Conservation (phyloP, 768 basidiomycete genomes). For the Jaapia argillacea region DNA sequence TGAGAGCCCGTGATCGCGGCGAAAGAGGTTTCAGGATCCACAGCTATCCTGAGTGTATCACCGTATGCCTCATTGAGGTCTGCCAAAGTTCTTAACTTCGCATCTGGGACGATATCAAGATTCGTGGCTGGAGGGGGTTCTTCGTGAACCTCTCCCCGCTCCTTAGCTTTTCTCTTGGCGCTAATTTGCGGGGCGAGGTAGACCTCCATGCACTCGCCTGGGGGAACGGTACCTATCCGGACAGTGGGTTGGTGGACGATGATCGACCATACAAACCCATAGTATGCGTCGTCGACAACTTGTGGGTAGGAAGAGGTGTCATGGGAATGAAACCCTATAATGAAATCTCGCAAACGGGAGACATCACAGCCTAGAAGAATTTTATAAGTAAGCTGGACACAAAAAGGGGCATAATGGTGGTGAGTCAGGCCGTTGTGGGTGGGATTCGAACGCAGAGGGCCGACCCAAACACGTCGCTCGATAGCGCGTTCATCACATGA, state of each 20-base stretch:
- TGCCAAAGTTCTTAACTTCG: conserved; percentile 41
- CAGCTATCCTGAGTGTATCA: conserved; percentile 58
- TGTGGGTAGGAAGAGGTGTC: conserved; percentile 31
- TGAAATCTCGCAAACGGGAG: conserved; percentile 61
- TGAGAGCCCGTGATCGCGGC: conserved; percentile 80
- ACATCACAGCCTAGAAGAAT: conserved; percentile 54
- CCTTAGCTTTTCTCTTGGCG: conserved; percentile 54
- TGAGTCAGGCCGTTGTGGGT: too few relatives aligned
- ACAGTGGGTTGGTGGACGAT: conserved; percentile 69
- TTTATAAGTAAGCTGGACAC: not conserved
- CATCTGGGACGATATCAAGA: conserved; percentile 46
- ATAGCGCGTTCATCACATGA: not conserved
- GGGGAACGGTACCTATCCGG: conserved; percentile 61
- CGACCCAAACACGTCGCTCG: not conserved
- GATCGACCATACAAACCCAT: conserved; percentile 74
- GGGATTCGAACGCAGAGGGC: not conserved
- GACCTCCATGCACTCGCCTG: conserved; percentile 51
- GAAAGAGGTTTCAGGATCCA: conserved; percentile 66
- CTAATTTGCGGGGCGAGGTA: conserved; percentile 72
- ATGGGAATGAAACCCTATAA: conserved; percentile 53
- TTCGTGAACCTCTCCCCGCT: conserved; percentile 40
- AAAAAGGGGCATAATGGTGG: too few relatives aligned
- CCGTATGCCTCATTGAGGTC: conserved; percentile 51
- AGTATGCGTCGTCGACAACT: conserved; percentile 64
- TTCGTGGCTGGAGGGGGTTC: conserved; percentile 26